Conservation (phyloP, 208 protist genomes). For the Wallacemonas sp. region DNA sequence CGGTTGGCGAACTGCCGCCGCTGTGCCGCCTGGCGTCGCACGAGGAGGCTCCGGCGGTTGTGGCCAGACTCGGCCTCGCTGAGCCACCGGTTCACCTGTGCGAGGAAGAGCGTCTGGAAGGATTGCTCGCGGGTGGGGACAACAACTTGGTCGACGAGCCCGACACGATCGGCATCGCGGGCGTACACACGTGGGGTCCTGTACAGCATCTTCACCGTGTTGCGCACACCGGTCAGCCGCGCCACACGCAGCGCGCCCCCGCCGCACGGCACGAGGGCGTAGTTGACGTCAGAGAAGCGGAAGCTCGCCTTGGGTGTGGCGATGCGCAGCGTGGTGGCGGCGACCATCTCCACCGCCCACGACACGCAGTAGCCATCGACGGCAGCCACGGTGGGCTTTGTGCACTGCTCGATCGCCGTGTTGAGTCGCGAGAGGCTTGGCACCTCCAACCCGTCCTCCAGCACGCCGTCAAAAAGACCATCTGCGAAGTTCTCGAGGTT, state of each 20-base stretch:
- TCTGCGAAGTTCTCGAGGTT: constrained; percentile 49
- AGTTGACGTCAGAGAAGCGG: constrained; percentile 58
- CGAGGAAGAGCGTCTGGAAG: neutral
- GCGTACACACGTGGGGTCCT: constrained; percentile 29
- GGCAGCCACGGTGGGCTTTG: constrained; percentile 72
- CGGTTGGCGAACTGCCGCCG: neutral
- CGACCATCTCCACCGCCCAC: constrained; percentile 74
- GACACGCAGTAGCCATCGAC: constrained; percentile 67
- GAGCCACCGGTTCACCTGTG: neutral
- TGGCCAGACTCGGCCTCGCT: neutral
- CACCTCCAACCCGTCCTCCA: constrained; percentile 18
- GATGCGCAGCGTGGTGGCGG: constrained; percentile 69
- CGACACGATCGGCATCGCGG: constrained; percentile 45
- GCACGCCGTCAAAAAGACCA: constrained; percentile 20
- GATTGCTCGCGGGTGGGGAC: neutral
- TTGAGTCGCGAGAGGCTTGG: constrained; percentile 54
- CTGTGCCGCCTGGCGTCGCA: neutral
- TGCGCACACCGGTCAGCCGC: constrained; percentile 55
- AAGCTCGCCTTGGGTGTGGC: constrained; percentile 25
- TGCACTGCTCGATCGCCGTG: constrained; percentile 36
- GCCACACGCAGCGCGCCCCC: constrained; percentile 79
- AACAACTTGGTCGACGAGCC: constrained; percentile 51
- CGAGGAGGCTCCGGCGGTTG: neutral
- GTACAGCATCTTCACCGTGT: constrained; percentile 41
- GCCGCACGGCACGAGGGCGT: constrained; percentile 77